Base-by-base conservation (phyloP, 2,329 filamentous ascomycete species). In the Pezicula neosporulosa region DNA sequence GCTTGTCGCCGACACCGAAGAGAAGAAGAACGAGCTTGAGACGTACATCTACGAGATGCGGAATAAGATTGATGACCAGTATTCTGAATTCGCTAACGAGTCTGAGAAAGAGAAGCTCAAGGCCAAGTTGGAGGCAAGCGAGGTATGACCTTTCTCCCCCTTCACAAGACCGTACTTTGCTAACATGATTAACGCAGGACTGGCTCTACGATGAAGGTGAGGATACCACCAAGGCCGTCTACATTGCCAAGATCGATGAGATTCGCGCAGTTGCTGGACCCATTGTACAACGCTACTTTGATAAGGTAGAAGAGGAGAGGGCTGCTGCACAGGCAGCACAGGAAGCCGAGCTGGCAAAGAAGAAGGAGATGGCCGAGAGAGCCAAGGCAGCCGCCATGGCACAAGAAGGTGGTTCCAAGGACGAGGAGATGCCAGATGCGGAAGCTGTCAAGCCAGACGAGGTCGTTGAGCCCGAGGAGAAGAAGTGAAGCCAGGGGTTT, bases 1-100 rank as follows among this genome's bases (percentile, higher is more conserved):
- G 82, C 86, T 97, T 52, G 92, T 99, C 51, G 90, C 89, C 63
- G 94, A 97, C 71, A 99, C 94, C 36, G 94, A 97, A 70, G 91
- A 97, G 78, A 96, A 96, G 85, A 99, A 97, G 90, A 99, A 99
- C 78, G 93, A 97, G 76, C 89, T 99, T 49, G 94, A 99, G 80
- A 86, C 90, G 21, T 96, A 87, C 75, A 97, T 97, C 74, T 99
- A 99, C 75, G 92, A 97, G 66, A 82, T 96, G 68, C 89, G 93
- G 63, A 90, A 90, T 75, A 97, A 97, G 84, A 83, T 97, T 48
- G 90, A 97, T 61, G 91, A 95, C 65, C 82, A 90, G 62, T 97
- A 95, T 70, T 77, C 90, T 59, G 89, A 96, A 46, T 91, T 96
- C 59, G 87, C 89, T 56, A 94, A 77, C 64, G 92, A 97, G 5